Conservation (phyloP, 177 flowering plant species). For the Vitis hybrid region DNA sequence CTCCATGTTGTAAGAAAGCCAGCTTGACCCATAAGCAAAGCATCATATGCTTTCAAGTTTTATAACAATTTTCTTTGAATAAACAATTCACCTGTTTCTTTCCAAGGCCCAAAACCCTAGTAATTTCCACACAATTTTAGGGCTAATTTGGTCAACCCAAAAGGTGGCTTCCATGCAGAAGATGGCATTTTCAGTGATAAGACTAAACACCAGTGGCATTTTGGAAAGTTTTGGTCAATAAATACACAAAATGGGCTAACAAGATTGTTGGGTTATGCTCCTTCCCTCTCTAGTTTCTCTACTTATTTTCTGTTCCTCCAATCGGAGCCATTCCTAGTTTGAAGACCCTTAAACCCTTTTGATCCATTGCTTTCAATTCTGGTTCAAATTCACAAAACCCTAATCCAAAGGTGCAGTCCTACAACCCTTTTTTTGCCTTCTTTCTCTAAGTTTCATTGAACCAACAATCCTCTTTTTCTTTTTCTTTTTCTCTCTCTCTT, state of each 20-base stretch:
- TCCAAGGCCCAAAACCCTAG: neutral
- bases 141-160: neutral
- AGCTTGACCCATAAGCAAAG: slow-evolving; percentile 9
- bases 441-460: neutral
- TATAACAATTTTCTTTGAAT: too few species aligned
- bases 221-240: neutral
- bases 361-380: too few species aligned
- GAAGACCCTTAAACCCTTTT: too few species aligned
- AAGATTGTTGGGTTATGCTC: neutral
- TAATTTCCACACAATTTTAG: neutral
- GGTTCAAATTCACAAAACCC: too few species aligned
- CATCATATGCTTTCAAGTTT: neutral
- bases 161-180: neutral
- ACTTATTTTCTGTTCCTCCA: too few species aligned
- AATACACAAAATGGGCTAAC: neutral
- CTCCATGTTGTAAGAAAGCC: neutral
- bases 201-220: neutral
- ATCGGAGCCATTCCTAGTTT: too few species aligned
- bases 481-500: neutral
- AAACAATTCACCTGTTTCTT: too few species aligned
- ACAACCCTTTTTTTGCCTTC: too few species aligned
- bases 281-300: too few species aligned
- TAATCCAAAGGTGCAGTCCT: too few species aligned
- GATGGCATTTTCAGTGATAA: neutral
- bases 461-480: neutral